phyloP scores from a whole-genome alignment of 2,329 filamentous ascomycete genomes.

The Colletotrichum tanaceti region DNA sequence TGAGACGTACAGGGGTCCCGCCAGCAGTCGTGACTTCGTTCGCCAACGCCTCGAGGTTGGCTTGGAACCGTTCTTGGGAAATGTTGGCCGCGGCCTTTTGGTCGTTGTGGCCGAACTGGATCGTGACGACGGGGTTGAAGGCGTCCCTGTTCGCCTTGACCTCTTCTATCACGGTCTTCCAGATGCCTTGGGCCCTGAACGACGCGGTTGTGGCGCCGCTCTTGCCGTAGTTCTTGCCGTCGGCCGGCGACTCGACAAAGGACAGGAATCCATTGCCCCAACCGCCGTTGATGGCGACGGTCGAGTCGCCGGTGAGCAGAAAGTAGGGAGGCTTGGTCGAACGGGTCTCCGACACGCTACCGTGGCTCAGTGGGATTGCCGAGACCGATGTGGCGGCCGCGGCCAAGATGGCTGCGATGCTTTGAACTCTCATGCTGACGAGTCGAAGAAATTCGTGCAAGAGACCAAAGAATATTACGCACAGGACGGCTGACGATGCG shows the following conservation, averaged over 20 bases:
- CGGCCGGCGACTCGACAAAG: slow-evolving; percentile 59
- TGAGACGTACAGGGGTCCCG: slow-evolving; percentile 55
- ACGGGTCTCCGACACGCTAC: neutral
- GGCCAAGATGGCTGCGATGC: neutral
- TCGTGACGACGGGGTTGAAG: slow-evolving; percentile 45
- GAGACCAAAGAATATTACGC: neutral
- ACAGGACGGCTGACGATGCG: too few species aligned
- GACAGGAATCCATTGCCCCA: slow-evolving; percentile 71
- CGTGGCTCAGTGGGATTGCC: slow-evolving; percentile 3
- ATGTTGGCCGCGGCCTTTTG: slow-evolving; percentile 63
- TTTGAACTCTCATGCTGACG: slow-evolving; percentile 21
- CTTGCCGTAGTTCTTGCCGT: slow-evolving; percentile 67
- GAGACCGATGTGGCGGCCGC: slow-evolving; percentile 45
- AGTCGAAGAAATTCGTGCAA: neutral
- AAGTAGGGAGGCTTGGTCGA: slow-evolving; percentile 55
- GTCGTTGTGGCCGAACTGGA: slow-evolving; percentile 72
- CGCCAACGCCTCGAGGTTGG: slow-evolving; percentile 62
- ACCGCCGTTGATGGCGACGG: slow-evolving; percentile 60
- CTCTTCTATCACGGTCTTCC: slow-evolving; percentile 60
- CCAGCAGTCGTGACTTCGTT: slow-evolving; percentile 57
- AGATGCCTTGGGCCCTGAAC: slow-evolving; percentile 63
- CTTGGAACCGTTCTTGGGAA: slow-evolving; percentile 59
- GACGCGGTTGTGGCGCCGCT: slow-evolving; percentile 68
- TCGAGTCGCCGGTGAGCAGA: slow-evolving; percentile 62
- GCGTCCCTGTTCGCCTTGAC: slow-evolving; percentile 52